phyloP scores from a whole-genome alignment of 768 basidiomycete genomes.

The Baorangia bicolor region DNA sequence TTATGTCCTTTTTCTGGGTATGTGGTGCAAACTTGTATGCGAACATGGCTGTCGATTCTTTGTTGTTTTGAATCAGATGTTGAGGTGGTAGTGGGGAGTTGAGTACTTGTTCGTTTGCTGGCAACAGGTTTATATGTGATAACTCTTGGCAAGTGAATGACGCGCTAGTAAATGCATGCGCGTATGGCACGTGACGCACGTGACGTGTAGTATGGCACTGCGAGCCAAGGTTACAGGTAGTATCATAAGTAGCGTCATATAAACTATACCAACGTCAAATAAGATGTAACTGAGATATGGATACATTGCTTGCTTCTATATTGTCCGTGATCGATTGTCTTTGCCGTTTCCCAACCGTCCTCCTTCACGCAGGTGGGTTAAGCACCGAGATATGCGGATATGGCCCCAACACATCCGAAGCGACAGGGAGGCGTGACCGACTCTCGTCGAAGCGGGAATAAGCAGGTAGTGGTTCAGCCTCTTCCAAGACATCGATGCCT shows the following conservation, averaged over 20 bases:
- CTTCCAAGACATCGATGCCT: constrained; percentile 5
- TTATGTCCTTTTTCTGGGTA: constrained; percentile 10
- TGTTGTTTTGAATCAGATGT: no score
- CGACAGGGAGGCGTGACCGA: constrained; percentile 2
- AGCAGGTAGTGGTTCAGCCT: constrained; percentile 13
- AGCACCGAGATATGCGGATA: constrained; percentile 23
- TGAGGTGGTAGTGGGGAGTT: not conserved
- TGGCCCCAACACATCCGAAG: constrained; percentile 17
- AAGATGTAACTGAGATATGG: not conserved
- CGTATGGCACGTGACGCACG: constrained; percentile 13
- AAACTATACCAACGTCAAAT: not conserved
- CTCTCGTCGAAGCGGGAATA: constrained; percentile 28
- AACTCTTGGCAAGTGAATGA: not conserved
- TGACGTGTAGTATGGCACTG: not conserved
- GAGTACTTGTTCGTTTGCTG: not conserved
- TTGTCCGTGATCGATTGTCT: not conserved
- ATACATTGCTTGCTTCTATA: not conserved
- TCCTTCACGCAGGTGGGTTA: not conserved
- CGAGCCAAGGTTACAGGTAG: not conserved
- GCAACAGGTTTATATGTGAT: not conserved
- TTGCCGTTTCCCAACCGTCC: not conserved
- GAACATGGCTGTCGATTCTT: constrained; percentile 7
- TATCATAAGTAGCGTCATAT: not conserved
- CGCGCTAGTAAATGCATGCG: constrained; percentile 11
- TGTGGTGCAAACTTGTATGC: constrained; percentile 20